These are phyloP conservation scores for Laguncularia racemosa DNA, from an alignment of 345 rosid genomes.

Conservation along the genomic window DNA sequence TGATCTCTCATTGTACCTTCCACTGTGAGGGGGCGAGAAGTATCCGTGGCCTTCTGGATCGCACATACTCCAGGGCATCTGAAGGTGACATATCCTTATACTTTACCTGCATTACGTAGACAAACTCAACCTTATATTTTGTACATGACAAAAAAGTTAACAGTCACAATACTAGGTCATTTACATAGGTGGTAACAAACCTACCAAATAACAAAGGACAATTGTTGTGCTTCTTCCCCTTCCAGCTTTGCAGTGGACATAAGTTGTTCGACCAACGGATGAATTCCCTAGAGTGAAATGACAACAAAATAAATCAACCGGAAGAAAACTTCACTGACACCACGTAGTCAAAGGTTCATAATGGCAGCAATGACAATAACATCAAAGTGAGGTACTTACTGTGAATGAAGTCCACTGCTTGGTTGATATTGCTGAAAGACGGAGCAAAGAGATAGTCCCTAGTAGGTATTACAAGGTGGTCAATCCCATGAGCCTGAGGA, in stretches of 20 bases:
- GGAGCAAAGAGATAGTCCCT: conserved; percentile 91
- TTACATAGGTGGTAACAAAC: conserved; percentile 1
- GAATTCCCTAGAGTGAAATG: conserved; percentile 41
- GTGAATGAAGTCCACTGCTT: conserved; percentile 68
- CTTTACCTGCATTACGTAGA: conserved; percentile 30
- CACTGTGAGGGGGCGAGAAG: conserved; percentile 58
- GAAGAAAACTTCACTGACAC: background rate
- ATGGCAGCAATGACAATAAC: background rate
- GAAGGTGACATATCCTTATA: conserved; percentile 49
- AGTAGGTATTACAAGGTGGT: conserved; percentile 81
- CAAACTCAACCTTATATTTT: conserved; percentile 11
- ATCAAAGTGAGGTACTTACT: conserved; percentile 26
- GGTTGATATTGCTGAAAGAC: conserved; percentile 43
- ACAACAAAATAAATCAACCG: background rate
- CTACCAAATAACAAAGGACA: conserved; percentile 81
- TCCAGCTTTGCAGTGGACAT: conserved; percentile 95
- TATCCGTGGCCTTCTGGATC: conserved; percentile 58
- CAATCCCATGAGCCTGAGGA: conserved; percentile 67
- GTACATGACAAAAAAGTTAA: background rate
- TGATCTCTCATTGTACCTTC: conserved; percentile 25
- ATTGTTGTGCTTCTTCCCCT: conserved; percentile 90
- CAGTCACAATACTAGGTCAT: background rate
- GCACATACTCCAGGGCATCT: conserved; percentile 47
- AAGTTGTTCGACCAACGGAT: conserved; percentile 53
- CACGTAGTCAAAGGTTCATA: background rate